These are phyloP conservation scores for Trichoderma brevicompactum DNA, from an alignment of 2,329 filamentous ascomycete genomes.

Conservation along the genomic window DNA sequence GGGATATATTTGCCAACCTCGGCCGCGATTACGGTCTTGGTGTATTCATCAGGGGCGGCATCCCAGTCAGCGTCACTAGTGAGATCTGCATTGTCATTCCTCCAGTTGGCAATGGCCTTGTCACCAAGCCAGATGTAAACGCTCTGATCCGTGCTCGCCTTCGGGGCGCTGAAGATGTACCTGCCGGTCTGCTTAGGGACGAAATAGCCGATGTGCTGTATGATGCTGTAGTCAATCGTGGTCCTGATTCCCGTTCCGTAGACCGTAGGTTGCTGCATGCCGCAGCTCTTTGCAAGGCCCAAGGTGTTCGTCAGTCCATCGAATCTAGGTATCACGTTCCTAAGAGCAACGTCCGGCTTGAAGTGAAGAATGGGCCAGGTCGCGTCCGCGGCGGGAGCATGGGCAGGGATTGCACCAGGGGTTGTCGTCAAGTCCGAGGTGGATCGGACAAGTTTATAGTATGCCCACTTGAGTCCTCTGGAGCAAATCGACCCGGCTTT, in stretches of 20 bases:
- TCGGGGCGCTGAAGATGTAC: neutral
- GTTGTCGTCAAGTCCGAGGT: neutral
- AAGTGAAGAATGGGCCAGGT: conserved; percentile 14
- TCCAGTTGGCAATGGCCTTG: neutral
- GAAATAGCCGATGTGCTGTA: conserved; percentile 20
- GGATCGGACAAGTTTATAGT: conserved; percentile 1
- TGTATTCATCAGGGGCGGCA: neutral
- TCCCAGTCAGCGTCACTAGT: neutral
- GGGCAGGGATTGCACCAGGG: conserved; percentile 14
- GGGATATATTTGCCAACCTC: conserved; percentile 20
- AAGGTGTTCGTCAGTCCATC: neutral
- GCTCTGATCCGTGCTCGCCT: neutral
- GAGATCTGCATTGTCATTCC: conserved; percentile 1
- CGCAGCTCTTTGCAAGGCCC: neutral
- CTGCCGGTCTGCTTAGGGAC: neutral
- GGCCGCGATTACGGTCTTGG: neutral
- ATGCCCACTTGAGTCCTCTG: neutral
- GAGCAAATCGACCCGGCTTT: neutral
- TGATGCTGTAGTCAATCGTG: conserved; percentile 1
- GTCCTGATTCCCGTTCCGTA: neutral
- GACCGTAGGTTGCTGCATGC: neutral
- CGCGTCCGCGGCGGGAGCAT: neutral
- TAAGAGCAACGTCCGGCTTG: neutral
- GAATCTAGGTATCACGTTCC: neutral
- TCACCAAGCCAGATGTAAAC: conserved; percentile 17